Conservation (phyloP, 2,329 filamentous ascomycete genomes). For the Pseudonectria foliicola region DNA sequence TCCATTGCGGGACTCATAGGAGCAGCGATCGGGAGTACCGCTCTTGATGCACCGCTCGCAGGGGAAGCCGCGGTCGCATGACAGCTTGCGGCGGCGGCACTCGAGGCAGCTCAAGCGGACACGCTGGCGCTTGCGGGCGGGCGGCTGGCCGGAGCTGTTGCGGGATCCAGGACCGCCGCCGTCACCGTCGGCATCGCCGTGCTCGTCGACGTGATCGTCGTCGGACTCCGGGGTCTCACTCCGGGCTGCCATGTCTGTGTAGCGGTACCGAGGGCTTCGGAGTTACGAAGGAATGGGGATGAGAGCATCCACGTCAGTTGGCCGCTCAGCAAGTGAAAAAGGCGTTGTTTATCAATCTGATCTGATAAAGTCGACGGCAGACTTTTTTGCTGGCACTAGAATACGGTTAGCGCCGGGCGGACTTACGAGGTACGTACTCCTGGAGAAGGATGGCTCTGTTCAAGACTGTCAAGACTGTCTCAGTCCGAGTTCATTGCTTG, state of each 20-base stretch:
- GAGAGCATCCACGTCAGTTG: constrained; percentile 13
- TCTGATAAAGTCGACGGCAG: constrained; percentile 28
- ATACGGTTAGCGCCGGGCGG: constrained; percentile 23
- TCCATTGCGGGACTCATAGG: constrained; percentile 50
- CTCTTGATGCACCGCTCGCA: constrained; percentile 58
- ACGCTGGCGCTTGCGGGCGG: constrained; percentile 50
- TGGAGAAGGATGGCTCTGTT: neutral
- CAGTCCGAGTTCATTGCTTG: neutral
- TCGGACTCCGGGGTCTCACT: constrained; percentile 35
- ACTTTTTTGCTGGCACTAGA: constrained; percentile 14
- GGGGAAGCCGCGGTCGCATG: constrained; percentile 54
- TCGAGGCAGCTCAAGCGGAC: constrained; percentile 54
- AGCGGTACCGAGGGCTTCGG: constrained; percentile 20
- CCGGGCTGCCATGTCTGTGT: constrained; percentile 25
- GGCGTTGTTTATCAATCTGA: constrained; percentile 34
- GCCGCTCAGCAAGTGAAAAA: constrained; percentile 22
- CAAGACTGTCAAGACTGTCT: constrained; percentile 1
- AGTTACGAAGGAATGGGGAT: constrained; percentile 26
- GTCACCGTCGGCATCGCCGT: too few species aligned
- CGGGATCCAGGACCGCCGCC: constrained; percentile 12
- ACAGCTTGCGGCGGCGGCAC: constrained; percentile 53
- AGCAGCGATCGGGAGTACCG: constrained; percentile 52
- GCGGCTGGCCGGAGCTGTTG: constrained; percentile 27
- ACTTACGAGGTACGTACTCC: constrained; percentile 21
- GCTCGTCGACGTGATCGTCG: constrained; percentile 15